Evolutionary conservation across 495 filamentous ascomycete genomes (phyloP).

Genomic region (Penicillium parvum): DNA sequence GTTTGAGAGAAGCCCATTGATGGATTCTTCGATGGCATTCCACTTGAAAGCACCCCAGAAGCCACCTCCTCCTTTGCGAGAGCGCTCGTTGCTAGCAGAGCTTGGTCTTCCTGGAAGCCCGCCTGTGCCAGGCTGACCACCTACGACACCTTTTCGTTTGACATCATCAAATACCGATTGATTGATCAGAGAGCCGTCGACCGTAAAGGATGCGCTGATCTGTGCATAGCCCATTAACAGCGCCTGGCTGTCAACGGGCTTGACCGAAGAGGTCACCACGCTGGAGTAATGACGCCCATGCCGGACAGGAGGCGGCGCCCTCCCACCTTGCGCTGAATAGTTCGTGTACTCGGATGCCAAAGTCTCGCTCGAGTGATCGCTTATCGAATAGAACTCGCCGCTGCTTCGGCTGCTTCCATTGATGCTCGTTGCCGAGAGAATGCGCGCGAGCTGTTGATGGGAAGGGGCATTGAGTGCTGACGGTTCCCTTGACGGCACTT

Average conservation of each 20-base stretch:
- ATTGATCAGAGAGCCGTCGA: conserved; percentile 89
- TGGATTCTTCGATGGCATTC: conserved; percentile 81
- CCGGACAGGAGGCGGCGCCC: conserved; percentile 37
- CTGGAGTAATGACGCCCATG: conserved; percentile 63
- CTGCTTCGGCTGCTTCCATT: conserved; percentile 73
- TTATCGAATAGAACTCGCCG: conserved; percentile 88
- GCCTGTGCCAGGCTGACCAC: conserved; percentile 74
- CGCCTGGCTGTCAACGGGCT: conserved; percentile 57
- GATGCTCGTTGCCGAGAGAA: conserved; percentile 68
- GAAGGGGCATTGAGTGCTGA: conserved; percentile 32
- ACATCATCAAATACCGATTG: conserved; percentile 90
- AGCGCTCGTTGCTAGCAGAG: conserved; percentile 49
- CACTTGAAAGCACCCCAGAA: conserved; percentile 82
- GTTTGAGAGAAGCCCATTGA: conserved; percentile 79
- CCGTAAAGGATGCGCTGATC: conserved; percentile 82
- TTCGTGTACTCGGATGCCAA: conserved; percentile 84
- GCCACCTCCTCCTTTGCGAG: conserved; percentile 71
- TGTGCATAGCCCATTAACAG: conserved; percentile 98
- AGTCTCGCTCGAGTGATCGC: conserved; percentile 91
- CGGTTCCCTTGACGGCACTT: conserved; percentile 9
- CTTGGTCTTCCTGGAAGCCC: conserved; percentile 46
- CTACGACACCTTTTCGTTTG: conserved; percentile 87
- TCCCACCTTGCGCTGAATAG: conserved; percentile 51
- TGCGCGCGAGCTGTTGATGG: conserved; percentile 59
- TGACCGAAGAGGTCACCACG: conserved; percentile 37